phyloP scores from a whole-genome alignment of 176 grass and related monocot genomes.

The Urochloa ruziziensis region DNA sequence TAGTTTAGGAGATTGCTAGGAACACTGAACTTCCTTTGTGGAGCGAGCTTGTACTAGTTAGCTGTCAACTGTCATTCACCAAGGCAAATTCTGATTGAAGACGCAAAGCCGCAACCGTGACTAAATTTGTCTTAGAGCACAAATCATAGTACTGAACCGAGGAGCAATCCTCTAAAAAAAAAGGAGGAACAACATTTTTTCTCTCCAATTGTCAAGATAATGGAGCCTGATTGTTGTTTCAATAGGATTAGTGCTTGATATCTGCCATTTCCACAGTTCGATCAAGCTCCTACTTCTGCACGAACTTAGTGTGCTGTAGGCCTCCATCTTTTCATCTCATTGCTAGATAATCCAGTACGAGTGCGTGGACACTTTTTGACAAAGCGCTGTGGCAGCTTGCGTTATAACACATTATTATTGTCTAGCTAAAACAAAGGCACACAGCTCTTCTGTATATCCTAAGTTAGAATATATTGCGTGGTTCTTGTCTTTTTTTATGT shows the following conservation, averaged over 20 bases:
- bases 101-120: neutral
- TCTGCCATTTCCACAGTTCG: neutral
- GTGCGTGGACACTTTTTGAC: too few species aligned
- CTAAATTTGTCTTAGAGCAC: neutral
- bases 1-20: neutral
- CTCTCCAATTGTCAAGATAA: neutral
- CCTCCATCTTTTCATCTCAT: too few species aligned
- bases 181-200: too few species aligned
- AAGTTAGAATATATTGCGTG: neutral
- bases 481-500: constrained; percentile 15
- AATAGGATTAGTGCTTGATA: neutral
- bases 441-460: too few species aligned
- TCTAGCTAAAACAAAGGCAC: too few species aligned
- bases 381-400: too few species aligned
- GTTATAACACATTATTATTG: too few species aligned
- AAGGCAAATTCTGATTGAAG: neutral
- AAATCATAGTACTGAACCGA: neutral
- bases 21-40: neutral
- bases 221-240: neutral
- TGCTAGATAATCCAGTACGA: too few species aligned
- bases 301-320: too few species aligned
- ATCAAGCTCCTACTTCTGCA: too few species aligned
- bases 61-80: neutral
- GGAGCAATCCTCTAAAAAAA: neutral
- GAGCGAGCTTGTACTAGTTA: neutral